phyloP scores from a whole-genome alignment of 108 stramenopile species.

The Thalassiosira profunda region DNA sequence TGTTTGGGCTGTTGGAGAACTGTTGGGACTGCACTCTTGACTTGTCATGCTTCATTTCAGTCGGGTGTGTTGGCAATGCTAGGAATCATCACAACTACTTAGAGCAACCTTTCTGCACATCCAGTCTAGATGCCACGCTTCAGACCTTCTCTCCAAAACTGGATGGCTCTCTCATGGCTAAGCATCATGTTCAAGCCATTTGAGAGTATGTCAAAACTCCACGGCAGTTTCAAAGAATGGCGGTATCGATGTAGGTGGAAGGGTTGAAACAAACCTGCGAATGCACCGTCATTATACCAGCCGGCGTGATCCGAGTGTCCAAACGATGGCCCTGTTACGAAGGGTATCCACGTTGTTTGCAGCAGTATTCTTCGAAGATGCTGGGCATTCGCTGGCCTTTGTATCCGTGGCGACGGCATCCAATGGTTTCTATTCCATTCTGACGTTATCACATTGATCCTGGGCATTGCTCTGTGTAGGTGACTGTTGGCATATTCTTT shows the following conservation, averaged over 20 bases:
- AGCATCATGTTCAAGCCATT: slow-evolving; percentile 33
- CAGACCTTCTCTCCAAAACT: slow-evolving; percentile 38
- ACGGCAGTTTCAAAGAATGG: slow-evolving; percentile 29
- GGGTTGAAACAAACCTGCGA: slow-evolving; percentile 19
- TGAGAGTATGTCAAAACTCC: slow-evolving; percentile 26
- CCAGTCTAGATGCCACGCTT: slow-evolving; percentile 11
- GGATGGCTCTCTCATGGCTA: slow-evolving; percentile 6
- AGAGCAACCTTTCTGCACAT: background rate
- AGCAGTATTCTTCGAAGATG: slow-evolving; percentile 43
- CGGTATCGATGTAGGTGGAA: background rate
- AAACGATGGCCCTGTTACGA: slow-evolving; percentile 33
- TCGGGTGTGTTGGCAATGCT: background rate
- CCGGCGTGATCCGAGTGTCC: slow-evolving; percentile 24
- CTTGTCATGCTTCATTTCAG: too few relatives aligned
- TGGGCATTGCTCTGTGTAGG: slow-evolving; percentile 4
- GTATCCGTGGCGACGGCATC: slow-evolving; percentile 12
- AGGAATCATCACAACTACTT: background rate
- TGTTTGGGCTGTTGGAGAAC: background rate
- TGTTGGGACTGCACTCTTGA: too few relatives aligned
- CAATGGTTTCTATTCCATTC: slow-evolving; percentile 18
- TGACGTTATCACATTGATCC: slow-evolving; percentile 43
- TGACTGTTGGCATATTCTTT: background rate
- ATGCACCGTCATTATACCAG: slow-evolving; percentile 41
- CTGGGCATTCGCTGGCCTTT: slow-evolving; percentile 23
- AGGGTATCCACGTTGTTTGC: slow-evolving; percentile 61